These are phyloP conservation scores for Saccharum hybrid DNA, from an alignment of 202 grass and related monocot species.

Conservation along the genomic window DNA sequence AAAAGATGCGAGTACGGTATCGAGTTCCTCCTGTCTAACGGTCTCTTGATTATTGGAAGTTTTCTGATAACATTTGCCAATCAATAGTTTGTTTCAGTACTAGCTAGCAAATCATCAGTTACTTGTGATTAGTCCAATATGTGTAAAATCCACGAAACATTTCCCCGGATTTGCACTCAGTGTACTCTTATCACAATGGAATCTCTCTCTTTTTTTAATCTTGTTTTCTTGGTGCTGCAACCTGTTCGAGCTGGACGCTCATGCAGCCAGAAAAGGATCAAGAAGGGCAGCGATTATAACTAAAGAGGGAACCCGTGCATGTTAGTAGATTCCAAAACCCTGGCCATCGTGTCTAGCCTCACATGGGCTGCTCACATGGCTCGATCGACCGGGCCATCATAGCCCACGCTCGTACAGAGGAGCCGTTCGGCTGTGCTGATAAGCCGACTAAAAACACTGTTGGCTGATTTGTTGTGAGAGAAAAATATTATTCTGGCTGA, in stretches of 20 bases:
- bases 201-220: slow-evolving; percentile 3
- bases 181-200: slow-evolving; percentile 32
- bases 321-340: slow-evolving; percentile 63
- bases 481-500: too few species aligned
- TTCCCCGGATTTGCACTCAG: not conserved
- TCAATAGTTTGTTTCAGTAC: not conserved
- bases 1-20: not conserved
- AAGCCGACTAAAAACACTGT: too few species aligned
- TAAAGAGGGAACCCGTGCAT: slow-evolving; percentile 39
- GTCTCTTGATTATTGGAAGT: not conserved
- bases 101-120: not conserved
- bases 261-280: not conserved
- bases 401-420: slow-evolving; percentile 18
- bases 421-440: too few species aligned
- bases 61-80: not conserved
- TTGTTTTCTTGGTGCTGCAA: slow-evolving; percentile 34
- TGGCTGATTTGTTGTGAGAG: too few species aligned
- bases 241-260: slow-evolving; percentile 48
- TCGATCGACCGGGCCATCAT: slow-evolving; percentile 39
- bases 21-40: not conserved
- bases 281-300: slow-evolving; percentile 29
- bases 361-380: slow-evolving; percentile 55
- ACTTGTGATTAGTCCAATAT: not conserved
- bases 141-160: not conserved
- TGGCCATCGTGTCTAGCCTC: slow-evolving; percentile 38